Evolutionary conservation across 495 filamentous ascomycete genomes (phyloP).

Genomic region (Terfezia claveryi): DNA sequence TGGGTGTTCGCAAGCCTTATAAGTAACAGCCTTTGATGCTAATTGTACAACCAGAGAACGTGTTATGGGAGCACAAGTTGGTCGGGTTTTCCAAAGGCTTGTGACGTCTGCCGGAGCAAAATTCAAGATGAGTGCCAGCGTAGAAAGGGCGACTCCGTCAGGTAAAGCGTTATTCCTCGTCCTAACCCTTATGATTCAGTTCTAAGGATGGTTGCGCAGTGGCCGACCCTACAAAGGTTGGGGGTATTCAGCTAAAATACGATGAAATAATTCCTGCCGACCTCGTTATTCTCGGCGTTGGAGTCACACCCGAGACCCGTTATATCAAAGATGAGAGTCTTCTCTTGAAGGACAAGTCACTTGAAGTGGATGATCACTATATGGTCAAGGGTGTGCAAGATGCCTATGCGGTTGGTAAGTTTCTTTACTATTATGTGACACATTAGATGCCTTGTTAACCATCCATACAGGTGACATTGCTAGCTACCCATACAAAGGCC

Average conservation of each 20-base stretch:
- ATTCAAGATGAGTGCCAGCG: constrained; percentile 58
- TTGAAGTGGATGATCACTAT: constrained; percentile 48
- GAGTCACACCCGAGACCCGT: constrained; percentile 66
- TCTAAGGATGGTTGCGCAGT: neutral
- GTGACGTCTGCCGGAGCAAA: constrained; percentile 72
- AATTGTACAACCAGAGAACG: constrained; percentile 30
- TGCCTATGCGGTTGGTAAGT: constrained; percentile 58
- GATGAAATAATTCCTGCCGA: constrained; percentile 69
- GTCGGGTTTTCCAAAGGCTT: constrained; percentile 50
- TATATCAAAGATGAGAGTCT: constrained; percentile 43
- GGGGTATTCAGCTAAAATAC: constrained; percentile 64
- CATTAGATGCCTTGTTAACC: neutral
- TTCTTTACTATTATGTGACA: neutral
- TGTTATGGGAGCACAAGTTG: constrained; percentile 64
- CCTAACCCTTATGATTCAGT: too few relatives aligned
- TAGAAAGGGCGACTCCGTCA: constrained; percentile 60
- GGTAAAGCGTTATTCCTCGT: neutral
- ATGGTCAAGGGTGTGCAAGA: constrained; percentile 47
- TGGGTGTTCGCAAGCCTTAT: neutral
- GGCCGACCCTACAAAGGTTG: constrained; percentile 43
- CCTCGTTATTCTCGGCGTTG: constrained; percentile 73
- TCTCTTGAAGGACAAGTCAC: neutral
- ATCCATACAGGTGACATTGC: constrained; percentile 50
- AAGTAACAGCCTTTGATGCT: too few relatives aligned
- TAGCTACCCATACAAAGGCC: constrained; percentile 74